Conservation (phyloP, 306 rosid genomes). For the Luffa aegyptiaca region DNA sequence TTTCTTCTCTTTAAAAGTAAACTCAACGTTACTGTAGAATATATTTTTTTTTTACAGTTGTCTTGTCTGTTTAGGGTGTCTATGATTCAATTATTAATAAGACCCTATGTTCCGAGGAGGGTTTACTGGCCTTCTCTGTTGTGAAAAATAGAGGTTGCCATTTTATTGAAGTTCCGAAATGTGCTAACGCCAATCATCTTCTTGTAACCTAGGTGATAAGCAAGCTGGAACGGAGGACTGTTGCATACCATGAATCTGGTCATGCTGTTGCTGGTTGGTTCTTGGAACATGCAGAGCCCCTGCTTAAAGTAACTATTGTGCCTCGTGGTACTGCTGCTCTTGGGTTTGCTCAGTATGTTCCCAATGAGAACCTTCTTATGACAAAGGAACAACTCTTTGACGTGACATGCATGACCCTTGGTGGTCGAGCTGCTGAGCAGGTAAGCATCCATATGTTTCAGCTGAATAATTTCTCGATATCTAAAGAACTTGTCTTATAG, state of each 20-base stretch:
- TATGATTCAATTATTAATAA: neutral
- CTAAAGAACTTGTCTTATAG: neutral
- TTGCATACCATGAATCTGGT: conserved; percentile 92
- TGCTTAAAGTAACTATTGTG: conserved; percentile 79
- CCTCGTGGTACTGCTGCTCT: conserved; percentile 97
- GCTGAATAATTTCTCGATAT: neutral
- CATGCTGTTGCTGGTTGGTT: conserved; percentile 94
- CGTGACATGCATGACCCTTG: conserved; percentile 88
- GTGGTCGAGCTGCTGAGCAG: conserved; percentile 98
- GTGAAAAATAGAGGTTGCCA: neutral
- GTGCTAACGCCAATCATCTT: neutral
- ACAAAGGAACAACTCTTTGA: conserved; percentile 93
- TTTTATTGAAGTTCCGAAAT: neutral
- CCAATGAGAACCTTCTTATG: conserved; percentile 79
- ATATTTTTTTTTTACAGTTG: neutral
- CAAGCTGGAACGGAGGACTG: conserved; percentile 80
- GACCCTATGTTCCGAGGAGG: neutral
- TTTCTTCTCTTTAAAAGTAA: neutral
- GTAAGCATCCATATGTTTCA: conserved; percentile 16
- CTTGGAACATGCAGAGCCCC: conserved; percentile 76
- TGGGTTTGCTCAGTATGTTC: conserved; percentile 91
- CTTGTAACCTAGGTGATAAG: conserved; percentile 61
- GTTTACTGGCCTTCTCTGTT: neutral
- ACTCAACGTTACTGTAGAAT: neutral
- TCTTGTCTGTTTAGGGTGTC: neutral